Base-by-base conservation (phyloP, 2,329 filamentous ascomycete species). In the Drechslerella coelobrocha region DNA sequence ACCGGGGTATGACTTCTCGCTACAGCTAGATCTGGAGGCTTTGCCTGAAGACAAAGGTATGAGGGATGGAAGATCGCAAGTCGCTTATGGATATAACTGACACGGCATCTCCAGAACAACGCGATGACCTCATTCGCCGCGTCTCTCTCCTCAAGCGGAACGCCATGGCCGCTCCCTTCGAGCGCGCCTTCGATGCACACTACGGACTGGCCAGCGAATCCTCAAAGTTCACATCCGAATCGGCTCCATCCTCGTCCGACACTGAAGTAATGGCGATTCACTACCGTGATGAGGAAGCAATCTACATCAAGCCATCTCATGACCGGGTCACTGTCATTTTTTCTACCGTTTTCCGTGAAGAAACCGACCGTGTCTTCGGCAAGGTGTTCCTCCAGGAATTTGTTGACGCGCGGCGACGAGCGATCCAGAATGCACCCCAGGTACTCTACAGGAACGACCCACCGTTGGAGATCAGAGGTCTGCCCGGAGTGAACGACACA, bases 361-460 rank as follows among this genome's bases (percentile, higher is more conserved):
- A 99, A 82, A 99, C 95, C 60, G 94, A 99, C 78, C 85, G 93
- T 72, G 91, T 99, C 65, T 99, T 96, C 77, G 94, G 94, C 76
- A 97, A 97, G 82, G 92, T 99, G 12, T 99, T 99, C 78, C 87
- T 99, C 24, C 92, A 97, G 82, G 94, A 99, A 80, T 99, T 99
- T 75, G 95, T 97, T 63, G 94, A 99, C 81, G 94, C 95, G 7
- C 85, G 94, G 79, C 86, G 92, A 79, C 88, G 94, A 81, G 92
- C 92, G 19, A 96, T 99, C 73, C 95, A 99, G 81, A 99, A 99
- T 79, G 94, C 95, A 17, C 94, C 94, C 0, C 94, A 99, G 80
- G 94, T 99, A 17, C 84, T 99, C 24, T 99, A 97, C 85, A 86
- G 91, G 76, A 96, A 93, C 77, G 94, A 99, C 75, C 90, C 93